Evolutionary conservation across 129 eudicot species (phyloP).

Genomic region (Logfia minima): DNA sequence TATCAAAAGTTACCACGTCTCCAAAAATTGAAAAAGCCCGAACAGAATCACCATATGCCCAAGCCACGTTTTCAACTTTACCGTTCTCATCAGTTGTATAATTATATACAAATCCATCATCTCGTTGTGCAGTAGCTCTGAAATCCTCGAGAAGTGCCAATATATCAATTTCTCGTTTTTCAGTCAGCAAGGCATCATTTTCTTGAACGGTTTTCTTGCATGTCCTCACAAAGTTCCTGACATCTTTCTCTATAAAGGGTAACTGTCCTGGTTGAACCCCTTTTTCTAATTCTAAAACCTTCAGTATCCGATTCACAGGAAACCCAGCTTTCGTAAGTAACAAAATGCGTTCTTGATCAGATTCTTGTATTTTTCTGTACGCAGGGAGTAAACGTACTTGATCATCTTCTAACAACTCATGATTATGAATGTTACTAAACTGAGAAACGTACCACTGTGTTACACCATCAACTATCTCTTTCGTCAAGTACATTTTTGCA

Average conservation of each 20-base stretch:
- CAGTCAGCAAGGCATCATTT: constrained; percentile 62
- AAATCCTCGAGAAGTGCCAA: constrained; percentile 60
- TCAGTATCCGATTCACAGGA: constrained; percentile 70
- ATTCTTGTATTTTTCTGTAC: constrained; percentile 69
- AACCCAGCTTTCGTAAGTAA: constrained; percentile 77
- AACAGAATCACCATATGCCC: constrained; percentile 72
- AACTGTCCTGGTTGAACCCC: constrained; percentile 83
- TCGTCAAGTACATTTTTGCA: constrained; percentile 71
- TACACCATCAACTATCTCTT: constrained; percentile 59
- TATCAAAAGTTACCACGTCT: constrained; percentile 77
- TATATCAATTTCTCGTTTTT: constrained; percentile 66
- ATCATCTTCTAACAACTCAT: constrained; percentile 74
- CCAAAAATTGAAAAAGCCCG: constrained; percentile 68
- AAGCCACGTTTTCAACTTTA: constrained; percentile 64
- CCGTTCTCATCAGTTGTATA: constrained; percentile 60
- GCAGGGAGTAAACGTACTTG: constrained; percentile 81
- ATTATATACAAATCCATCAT: constrained; percentile 60
- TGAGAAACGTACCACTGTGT: constrained; percentile 72
- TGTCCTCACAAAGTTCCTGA: constrained; percentile 68
- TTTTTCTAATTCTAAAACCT: constrained; percentile 63
- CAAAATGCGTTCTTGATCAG: constrained; percentile 81
- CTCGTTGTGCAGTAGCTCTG: constrained; percentile 44
- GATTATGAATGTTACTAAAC: constrained; percentile 76
- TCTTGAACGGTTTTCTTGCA: constrained; percentile 78
- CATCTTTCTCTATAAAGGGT: constrained; percentile 76